Base-by-base conservation (phyloP, 495 filamentous ascomycete genomes). In the Lasiosphaeria hispida region DNA sequence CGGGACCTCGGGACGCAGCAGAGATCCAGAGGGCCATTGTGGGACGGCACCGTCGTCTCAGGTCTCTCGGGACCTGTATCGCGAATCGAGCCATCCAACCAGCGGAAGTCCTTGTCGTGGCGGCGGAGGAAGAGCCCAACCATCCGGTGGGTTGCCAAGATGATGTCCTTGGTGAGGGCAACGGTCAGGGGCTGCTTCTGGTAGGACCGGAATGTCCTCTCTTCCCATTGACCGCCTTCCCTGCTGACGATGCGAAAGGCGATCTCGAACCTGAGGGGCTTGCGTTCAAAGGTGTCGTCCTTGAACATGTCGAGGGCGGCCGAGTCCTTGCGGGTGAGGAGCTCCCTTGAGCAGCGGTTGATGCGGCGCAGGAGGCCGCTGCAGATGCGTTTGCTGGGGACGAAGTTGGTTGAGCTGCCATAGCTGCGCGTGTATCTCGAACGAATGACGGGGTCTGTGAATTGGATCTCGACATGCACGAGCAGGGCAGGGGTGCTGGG, bases 271-370 rank as follows among this genome's bases (percentile, higher is more conserved):
- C 75, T 64, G 52, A 75, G 55, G 1, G 75, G 68, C 48, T 79
- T 79, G 40, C 68, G 69, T 33, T 68, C 67, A 1, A 54, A 47
- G 44, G 68, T 50, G 17, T 65, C 74, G 40, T 69, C 70, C 55
- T 62, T 69, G 55, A 66, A 63, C 33, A 66, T 59, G 9, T 75
- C 74, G 49, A 75, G 65, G 10, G 76, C 77, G n/a, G 55, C 67
- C 6, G 75, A 75, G 64, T 80, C 77, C 52, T 72, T 76, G 47
- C 77, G 69, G 10, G 76, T 78, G 57, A 80, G 66, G 39, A 80
- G 65, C 59, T 80, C 77, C 52, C 77, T 53, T 40, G 69, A 74
- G 59, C 75, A 78, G 55, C 76, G 76, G 60, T 78, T 74, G 37
- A 78, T 72, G 41, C 77, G 75, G 37, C 75, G 71, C 17, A 78